Evolutionary conservation across 1,284 basidiomycete species (phyloP), one percentile per base, ranked within the genome.

Genomic region (Fomes fomentarius): DNA sequence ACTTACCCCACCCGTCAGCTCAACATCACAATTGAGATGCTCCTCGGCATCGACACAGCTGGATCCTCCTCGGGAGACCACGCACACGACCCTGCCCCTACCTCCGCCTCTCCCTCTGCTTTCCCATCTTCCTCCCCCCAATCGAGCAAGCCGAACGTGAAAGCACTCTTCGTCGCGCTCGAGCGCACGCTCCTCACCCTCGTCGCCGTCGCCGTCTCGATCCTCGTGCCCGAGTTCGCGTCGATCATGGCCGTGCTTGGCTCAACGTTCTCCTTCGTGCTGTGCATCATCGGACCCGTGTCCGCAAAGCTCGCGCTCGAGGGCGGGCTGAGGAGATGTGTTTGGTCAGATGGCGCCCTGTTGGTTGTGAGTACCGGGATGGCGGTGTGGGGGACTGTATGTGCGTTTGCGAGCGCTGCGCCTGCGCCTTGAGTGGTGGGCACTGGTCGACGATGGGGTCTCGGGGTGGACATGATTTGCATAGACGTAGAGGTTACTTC

Each of bases 161-260:
- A 80, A 61, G 69, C 67, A n/a, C 34, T 79, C 35, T 71, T 84
- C 62, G 74, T 82, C 26, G 73, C 76, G 25, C 46, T 84, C 45
- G 85, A 92, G 66, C 81, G 92, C 44, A 68, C 88, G 22, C 58
- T 74, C 42, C 72, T 94, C 28, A 83, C 88, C 0, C 60, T 80
- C 9, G 61, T 85, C 39, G 80, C 87, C 19, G 85, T 94, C 17
- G 67, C 74, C 25, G 83, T 89, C 33, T 94, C 93, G 2, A 86
- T 96, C 56, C 69, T 87, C 53, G 74, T 97, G 37, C 95, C 96
- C 1, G 83, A 91, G 50, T 97, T 98, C 69, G 89, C 89, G 60
- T 82, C 87, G 21, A 82, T 95, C 68, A 96, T 98, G 93, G 91
- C 91, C 12, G 93, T 96, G 69, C 76, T 96, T 33, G 94, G 95